phyloP scores from a whole-genome alignment of 2,329 filamentous ascomycete genomes.

The Xylaria digitata region DNA sequence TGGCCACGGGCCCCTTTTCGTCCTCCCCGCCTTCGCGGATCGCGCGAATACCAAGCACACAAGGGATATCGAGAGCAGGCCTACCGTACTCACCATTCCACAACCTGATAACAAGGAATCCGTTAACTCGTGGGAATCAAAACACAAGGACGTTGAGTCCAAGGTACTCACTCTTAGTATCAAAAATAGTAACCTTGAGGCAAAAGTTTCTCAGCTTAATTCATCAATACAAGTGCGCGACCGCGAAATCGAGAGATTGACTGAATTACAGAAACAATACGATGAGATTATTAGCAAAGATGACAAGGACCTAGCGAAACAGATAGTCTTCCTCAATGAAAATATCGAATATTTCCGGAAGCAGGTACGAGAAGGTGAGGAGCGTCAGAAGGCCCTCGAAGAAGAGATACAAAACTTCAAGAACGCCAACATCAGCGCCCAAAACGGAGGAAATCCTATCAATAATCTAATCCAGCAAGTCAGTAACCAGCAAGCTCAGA shows the following conservation, averaged over 20 bases:
- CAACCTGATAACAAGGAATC: conserved; percentile 38
- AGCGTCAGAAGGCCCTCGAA: conserved; percentile 24
- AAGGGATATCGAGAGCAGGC: conserved; percentile 57
- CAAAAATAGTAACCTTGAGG: conserved; percentile 32
- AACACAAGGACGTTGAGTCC: conserved; percentile 36
- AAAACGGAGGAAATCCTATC: conserved; percentile 11
- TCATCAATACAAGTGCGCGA: conserved; percentile 28
- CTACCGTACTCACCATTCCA: conserved; percentile 52
- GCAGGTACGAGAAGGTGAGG: conserved; percentile 12
- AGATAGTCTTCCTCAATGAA: conserved; percentile 26
- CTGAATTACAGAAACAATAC: conserved; percentile 34
- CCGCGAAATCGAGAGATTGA: conserved; percentile 37
- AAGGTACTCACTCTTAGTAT: conserved; percentile 21
- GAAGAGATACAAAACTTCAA: conserved; percentile 35
- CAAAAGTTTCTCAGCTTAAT: conserved; percentile 28
- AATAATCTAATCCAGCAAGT: conserved; percentile 20
- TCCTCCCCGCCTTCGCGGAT: conserved; percentile 62
- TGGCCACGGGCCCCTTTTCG: conserved; percentile 61
- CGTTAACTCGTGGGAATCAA: conserved; percentile 43
- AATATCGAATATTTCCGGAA: conserved; percentile 12
- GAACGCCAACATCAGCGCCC: conserved; percentile 27
- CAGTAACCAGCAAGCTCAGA: conserved; percentile 4
- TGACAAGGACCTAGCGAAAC: conserved; percentile 13
- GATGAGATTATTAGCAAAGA: conserved; percentile 26
- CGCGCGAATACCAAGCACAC: conserved; percentile 60